phyloP scores from a whole-genome alignment of 108 stramenopile species.

The Skeletonema potamos region DNA sequence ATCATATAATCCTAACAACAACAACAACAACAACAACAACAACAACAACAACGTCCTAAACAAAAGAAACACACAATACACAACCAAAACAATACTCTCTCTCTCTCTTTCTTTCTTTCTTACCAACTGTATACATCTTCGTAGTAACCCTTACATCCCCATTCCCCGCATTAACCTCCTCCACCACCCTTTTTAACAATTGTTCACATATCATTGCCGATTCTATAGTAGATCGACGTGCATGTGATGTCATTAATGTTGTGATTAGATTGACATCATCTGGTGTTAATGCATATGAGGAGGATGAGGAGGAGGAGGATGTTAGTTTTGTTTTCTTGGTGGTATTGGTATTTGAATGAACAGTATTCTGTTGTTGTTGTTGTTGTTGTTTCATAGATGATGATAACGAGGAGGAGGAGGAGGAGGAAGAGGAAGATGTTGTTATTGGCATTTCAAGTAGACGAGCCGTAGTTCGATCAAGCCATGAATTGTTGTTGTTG shows the following conservation, averaged over 20 bases:
- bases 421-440: too few species aligned
- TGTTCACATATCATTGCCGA: conserved; percentile 59
- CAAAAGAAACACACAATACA: too few species aligned
- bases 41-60: too few species aligned
- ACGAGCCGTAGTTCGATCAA: conserved; percentile 42
- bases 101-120: too few species aligned
- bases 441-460: conserved; percentile 11
- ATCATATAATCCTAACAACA: not conserved
- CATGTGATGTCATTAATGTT: conserved; percentile 65
- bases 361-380: conserved; percentile 8
- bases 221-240: conserved; percentile 48
- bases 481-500: conserved; percentile 14
- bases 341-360: not conserved
- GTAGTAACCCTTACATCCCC: conserved; percentile 39
- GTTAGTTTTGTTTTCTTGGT: conserved; percentile 2
- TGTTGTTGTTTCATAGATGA: not conserved
- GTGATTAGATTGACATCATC: conserved; percentile 62
- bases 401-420: not conserved
- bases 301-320: too few species aligned
- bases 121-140: conserved; percentile 44
- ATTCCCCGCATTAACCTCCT: conserved; percentile 52
- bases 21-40: not conserved
- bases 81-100: too few species aligned
- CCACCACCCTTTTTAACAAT: conserved; percentile 66
- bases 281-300: conserved; percentile 47